phyloP scores from a whole-genome alignment of 2,329 filamentous ascomycete species.

The Falciphora oryzae region DNA sequence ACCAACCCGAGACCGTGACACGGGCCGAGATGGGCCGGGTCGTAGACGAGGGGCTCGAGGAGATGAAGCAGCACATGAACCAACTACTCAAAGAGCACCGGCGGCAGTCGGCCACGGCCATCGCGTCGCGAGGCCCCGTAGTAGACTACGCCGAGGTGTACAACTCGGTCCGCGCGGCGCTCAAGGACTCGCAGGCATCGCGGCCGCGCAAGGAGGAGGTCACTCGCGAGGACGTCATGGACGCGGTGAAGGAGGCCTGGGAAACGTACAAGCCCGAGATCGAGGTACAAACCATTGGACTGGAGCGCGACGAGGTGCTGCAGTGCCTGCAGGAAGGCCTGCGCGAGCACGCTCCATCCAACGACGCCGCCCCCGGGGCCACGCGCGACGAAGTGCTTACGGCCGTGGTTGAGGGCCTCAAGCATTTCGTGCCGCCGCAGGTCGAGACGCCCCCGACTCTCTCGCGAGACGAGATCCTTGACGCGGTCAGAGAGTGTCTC shows the following conservation, averaged over 20 bases:
- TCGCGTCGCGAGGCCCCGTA: conserved; percentile 50
- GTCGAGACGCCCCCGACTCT: conserved; percentile 64
- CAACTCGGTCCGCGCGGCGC: conserved; percentile 72
- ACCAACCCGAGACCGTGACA: conserved; percentile 45
- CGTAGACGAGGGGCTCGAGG: conserved; percentile 71
- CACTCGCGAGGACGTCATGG: conserved; percentile 76
- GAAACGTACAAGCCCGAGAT: conserved; percentile 94
- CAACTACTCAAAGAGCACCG: conserved; percentile 70
- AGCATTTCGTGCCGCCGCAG: conserved; percentile 70
- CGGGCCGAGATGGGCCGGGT: conserved; percentile 70
- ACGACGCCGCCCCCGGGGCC: conserved; percentile 51
- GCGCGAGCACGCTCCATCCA: conserved; percentile 59
- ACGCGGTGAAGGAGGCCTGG: conserved; percentile 84
- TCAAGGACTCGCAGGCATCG: conserved; percentile 54
- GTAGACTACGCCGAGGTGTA: conserved; percentile 83
- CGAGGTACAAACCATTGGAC: conserved; percentile 79
- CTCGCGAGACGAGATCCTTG: conserved; percentile 76
- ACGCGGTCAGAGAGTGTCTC: conserved; percentile 78
- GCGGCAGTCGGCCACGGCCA: conserved; percentile 59
- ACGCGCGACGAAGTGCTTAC: conserved; percentile 80
- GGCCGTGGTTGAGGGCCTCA: conserved; percentile 79
- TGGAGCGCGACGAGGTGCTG: conserved; percentile 86
- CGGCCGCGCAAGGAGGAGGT: conserved; percentile 41
- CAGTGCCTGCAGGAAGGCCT: conserved; percentile 82
- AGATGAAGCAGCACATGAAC: conserved; percentile 81